Percentiles rank a stretch among this genome's conserved stretches.
These are phyloP conservation scores for Calonectria montana DNA, from an alignment of 2,329 filamentous ascomycete genomes.

Conservation along the genomic window DNA sequence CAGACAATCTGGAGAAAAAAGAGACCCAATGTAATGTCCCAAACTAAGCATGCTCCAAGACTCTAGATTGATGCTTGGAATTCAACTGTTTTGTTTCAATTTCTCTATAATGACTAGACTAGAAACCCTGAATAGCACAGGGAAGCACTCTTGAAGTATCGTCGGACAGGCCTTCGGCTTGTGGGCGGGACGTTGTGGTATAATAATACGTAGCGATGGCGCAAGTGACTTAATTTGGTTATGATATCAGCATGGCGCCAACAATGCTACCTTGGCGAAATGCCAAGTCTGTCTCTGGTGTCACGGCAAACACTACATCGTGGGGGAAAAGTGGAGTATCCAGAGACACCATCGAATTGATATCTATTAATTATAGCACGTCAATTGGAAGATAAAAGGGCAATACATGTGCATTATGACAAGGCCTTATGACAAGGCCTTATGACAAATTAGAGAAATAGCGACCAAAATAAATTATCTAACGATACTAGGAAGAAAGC, in stretches of 20 bases:
- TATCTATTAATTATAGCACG: neutral
- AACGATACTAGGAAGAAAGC: neutral
- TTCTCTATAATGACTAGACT: no score
- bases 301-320: neutral
- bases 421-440: neutral
- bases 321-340: neutral
- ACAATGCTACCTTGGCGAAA: neutral
- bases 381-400: neutral
- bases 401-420: neutral
- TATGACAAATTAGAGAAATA: no score
- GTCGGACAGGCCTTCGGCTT: neutral
- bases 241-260: constrained; percentile 6
- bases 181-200: neutral
- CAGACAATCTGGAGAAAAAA: neutral
- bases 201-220: constrained; percentile 6
- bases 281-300: neutral
- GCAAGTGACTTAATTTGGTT: constrained; percentile 5
- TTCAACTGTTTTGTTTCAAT: no score
- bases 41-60: neutral
- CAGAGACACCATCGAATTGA: neutral
- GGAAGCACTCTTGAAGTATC: neutral
- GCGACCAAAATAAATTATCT: neutral
- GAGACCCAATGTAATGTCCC: no score
- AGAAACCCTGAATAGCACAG: neutral
- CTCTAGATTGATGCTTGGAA: no score